These are phyloP conservation scores for Crepidotus sp. DNA, from an alignment of 1,284 basidiomycete genomes.

Conservation along the genomic window DNA sequence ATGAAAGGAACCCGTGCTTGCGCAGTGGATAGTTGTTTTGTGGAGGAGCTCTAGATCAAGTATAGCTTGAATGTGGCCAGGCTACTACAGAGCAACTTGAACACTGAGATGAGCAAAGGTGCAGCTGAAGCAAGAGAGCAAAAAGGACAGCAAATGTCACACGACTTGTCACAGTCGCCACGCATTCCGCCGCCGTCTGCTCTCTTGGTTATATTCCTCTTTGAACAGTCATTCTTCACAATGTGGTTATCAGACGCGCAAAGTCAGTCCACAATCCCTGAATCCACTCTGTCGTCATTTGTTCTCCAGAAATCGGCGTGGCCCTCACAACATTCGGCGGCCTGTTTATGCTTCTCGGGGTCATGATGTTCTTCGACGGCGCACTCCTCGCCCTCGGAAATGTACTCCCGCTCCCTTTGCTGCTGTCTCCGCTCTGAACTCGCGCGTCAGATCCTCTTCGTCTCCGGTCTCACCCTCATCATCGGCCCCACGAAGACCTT, in stretches of 20 bases:
- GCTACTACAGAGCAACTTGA: too few species aligned
- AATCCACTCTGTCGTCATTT: not conserved
- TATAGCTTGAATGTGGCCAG: too few species aligned
- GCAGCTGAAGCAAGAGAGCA: too few species aligned
- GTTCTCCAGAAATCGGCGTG: conserved; percentile 78
- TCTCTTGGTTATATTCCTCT: not conserved
- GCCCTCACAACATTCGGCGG: conserved; percentile 96
- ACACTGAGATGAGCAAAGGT: too few species aligned
- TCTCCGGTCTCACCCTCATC: conserved; percentile 86
- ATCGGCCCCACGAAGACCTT: conserved; percentile 96
- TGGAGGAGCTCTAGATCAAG: not conserved
- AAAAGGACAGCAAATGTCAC: too few species aligned
- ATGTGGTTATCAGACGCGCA: conserved; percentile 17
- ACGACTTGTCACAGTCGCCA: too few species aligned
- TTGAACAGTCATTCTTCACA: conserved; percentile 1
- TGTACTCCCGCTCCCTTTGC: conserved; percentile 36
- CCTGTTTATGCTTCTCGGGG: conserved; percentile 93
- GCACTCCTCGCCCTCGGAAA: conserved; percentile 96
- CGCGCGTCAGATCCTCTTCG: conserved; percentile 71
- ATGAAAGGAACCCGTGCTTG: not conserved
- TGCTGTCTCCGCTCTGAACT: conserved; percentile 3
- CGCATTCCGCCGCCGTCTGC: not conserved
- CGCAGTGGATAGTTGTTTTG: too few species aligned
- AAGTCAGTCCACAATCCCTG: conserved; percentile 1
- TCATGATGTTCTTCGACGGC: conserved; percentile 95